Conservation (phyloP, 306 rosid species). For the Castanospermum australe region DNA sequence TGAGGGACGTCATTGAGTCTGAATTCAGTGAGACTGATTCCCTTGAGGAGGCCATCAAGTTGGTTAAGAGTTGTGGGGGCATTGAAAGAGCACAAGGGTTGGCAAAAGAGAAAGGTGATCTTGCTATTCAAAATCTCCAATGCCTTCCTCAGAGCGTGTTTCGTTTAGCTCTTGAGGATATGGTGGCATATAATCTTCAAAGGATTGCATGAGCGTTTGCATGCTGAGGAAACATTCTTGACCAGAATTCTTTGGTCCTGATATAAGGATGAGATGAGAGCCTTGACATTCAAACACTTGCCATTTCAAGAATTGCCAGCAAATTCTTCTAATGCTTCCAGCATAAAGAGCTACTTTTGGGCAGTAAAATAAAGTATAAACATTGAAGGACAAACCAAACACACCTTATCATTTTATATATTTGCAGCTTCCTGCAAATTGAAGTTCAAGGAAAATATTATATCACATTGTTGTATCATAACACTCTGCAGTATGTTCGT, state of each 20-base stretch:
- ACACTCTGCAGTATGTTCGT: not conserved
- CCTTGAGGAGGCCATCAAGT: slow-evolving; percentile 69
- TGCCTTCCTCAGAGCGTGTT: slow-evolving; percentile 70
- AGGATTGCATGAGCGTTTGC: slow-evolving; percentile 52
- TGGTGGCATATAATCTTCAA: slow-evolving; percentile 88
- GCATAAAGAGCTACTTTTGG: slow-evolving; percentile 12
- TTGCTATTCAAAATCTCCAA: slow-evolving; percentile 76
- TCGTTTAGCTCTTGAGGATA: slow-evolving; percentile 77
- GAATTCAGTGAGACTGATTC: slow-evolving; percentile 84
- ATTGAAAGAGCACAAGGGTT: slow-evolving; percentile 78
- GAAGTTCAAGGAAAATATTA: slow-evolving; percentile 10
- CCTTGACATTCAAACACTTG: slow-evolving; percentile 10
- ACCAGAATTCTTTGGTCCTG: slow-evolving; percentile 31
- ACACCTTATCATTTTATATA: slow-evolving; percentile 17
- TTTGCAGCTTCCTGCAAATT: slow-evolving; percentile 31
- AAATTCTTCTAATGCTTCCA: not conserved
- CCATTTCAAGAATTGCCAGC: slow-evolving; percentile 29
- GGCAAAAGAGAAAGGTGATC: slow-evolving; percentile 84
- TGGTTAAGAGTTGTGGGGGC: slow-evolving; percentile 80
- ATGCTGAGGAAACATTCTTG: not conserved
- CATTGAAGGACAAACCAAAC: slow-evolving; percentile 23
- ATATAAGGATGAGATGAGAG: slow-evolving; percentile 18
- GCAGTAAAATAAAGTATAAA: slow-evolving; percentile 24
- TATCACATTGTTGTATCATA: not conserved
- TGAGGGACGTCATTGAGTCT: slow-evolving; percentile 79